Percentiles rank a stretch among this genome's conserved stretches.
Evolutionary conservation across 192 early-diverging fungal species (phyloP).

Genomic region (Podila horticola): DNA sequence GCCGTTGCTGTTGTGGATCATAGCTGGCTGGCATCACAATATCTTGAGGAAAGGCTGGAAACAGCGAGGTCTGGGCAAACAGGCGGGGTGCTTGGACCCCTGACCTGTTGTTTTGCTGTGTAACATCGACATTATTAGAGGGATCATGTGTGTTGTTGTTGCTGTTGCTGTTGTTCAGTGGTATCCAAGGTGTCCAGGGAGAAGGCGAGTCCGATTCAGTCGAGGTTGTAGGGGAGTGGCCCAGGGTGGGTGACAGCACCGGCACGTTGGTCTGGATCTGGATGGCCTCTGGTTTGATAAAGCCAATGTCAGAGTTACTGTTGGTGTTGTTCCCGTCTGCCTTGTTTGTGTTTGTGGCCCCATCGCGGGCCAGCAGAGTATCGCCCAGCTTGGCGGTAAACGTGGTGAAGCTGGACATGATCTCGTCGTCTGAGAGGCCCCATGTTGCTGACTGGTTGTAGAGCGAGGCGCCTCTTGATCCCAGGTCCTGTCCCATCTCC

Average conservation of each 20-base stretch:
- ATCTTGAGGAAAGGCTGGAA: too few species aligned
- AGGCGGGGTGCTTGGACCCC: too few species aligned
- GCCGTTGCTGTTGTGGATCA: too few species aligned
- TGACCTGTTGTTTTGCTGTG: too few species aligned
- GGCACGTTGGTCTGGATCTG: slow-evolving; percentile 8
- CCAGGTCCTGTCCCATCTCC: background rate
- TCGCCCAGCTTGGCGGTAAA: slow-evolving; percentile 32
- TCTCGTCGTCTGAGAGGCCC: slow-evolving; percentile 40
- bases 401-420: slow-evolving; percentile 38
- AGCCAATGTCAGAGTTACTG: too few species aligned
- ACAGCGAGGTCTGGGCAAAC: too few species aligned
- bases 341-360: background rate
- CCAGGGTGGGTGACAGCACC: background rate
- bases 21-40: too few species aligned
- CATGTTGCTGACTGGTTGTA: slow-evolving; percentile 10
- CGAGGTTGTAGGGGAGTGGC: slow-evolving; percentile 13
- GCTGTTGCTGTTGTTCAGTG: background rate
- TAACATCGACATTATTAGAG: too few species aligned
- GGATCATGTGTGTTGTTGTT: background rate
- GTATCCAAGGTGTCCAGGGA: slow-evolving; percentile 25
- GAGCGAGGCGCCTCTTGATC: background rate
- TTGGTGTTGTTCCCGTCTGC: background rate
- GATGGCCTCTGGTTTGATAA: background rate
- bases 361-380: slow-evolving; percentile 11
- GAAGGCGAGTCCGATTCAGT: slow-evolving; percentile 17